Evolutionary conservation across 352 stramenopile genomes (phyloP).

Genomic region (Peronospora farinosa): DNA sequence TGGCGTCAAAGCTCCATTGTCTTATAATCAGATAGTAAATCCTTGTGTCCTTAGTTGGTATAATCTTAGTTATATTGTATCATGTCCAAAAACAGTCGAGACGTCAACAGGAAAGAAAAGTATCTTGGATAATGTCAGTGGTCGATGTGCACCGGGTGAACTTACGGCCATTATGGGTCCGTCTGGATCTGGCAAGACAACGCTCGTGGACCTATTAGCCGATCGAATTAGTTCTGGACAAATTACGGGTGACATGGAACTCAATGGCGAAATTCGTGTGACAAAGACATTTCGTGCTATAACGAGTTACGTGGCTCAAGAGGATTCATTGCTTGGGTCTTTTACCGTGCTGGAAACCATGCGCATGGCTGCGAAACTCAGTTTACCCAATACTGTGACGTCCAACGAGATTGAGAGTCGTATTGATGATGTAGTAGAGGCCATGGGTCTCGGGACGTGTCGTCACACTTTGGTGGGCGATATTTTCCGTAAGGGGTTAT

Average conservation of each 20-base stretch:
- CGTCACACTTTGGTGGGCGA: slow-evolving; percentile 63
- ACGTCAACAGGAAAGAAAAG: slow-evolving; percentile 20
- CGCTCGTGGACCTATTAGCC: slow-evolving; percentile 54
- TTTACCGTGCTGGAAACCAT: slow-evolving; percentile 71
- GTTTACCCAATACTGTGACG: slow-evolving; percentile 34
- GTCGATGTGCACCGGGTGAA: slow-evolving; percentile 41
- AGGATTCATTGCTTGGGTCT: slow-evolving; percentile 54
- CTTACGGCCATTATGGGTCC: slow-evolving; percentile 64
- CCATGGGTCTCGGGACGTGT: slow-evolving; percentile 41
- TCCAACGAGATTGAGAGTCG: slow-evolving; percentile 23
- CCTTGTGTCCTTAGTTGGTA: slow-evolving; percentile 14
- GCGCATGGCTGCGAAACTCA: slow-evolving; percentile 50
- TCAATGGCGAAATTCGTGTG: slow-evolving; percentile 40
- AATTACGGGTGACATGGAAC: slow-evolving; percentile 38
- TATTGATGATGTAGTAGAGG: slow-evolving; percentile 49
- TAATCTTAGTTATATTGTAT: slow-evolving; percentile 11
- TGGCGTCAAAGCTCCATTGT: no score
- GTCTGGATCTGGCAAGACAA: slow-evolving; percentile 56
- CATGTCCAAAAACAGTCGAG: neutral
- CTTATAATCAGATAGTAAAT: neutral
- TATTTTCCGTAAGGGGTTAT: slow-evolving; percentile 70
- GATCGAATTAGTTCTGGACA: slow-evolving; percentile 46
- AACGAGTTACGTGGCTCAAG: slow-evolving; percentile 61
- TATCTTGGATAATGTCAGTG: slow-evolving; percentile 56
- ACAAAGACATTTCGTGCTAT: slow-evolving; percentile 37